Evolutionary conservation across 179 eudicot genomes (phyloP).

Genomic region (Heliamphora pulchella): DNA sequence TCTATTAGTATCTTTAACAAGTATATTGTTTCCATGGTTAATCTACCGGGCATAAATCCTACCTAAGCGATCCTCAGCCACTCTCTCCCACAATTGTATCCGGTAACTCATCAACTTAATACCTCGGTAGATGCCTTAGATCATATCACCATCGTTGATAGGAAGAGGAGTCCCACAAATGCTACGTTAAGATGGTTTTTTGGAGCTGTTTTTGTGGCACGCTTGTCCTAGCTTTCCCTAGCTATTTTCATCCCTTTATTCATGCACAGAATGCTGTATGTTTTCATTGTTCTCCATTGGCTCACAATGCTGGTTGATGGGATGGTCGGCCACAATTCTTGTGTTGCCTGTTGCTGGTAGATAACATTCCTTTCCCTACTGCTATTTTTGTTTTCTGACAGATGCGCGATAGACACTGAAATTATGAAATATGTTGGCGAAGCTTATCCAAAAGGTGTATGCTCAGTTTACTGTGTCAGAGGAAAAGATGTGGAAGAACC

Average conservation of each 20-base stretch:
- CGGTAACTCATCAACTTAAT: too few species aligned
- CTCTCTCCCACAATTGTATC: too few species aligned
- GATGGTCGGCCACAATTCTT: not conserved
- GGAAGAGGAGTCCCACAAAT: not conserved
- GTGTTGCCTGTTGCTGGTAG: not conserved
- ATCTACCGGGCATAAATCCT: too few species aligned
- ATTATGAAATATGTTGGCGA: constrained; percentile 69
- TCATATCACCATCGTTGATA: too few species aligned
- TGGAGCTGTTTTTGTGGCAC: not conserved
- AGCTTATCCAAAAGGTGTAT: constrained; percentile 88
- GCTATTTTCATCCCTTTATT: not conserved
- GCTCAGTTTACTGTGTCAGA: constrained; percentile 66
- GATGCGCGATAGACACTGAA: constrained; percentile 88
- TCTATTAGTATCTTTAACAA: too few species aligned
- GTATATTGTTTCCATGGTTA: too few species aligned
- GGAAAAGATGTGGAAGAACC: constrained; percentile 92
- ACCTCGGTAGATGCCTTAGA: too few species aligned
- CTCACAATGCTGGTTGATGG: not conserved
- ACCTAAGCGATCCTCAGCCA: too few species aligned
- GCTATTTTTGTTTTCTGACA: constrained; percentile 27
- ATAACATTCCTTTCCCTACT: constrained; percentile 1
- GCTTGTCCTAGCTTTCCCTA: not conserved
- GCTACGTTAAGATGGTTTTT: not conserved
- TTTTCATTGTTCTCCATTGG: not conserved
- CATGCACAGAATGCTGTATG: not conserved